phyloP scores from a whole-genome alignment of 768 basidiomycete species.

The Tulasnella sp. region DNA sequence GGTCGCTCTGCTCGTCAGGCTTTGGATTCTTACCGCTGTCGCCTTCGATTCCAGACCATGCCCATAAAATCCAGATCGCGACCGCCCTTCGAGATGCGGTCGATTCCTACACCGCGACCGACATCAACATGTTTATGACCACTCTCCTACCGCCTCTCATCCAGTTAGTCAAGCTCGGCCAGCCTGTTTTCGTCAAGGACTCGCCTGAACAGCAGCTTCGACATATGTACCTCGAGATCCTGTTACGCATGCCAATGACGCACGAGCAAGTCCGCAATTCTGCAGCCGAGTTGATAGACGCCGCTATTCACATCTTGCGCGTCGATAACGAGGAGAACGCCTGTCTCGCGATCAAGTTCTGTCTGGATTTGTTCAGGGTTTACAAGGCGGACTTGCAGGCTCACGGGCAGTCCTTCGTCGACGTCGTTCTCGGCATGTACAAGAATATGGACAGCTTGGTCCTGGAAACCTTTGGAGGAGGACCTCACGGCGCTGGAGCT shows the following conservation, averaged over 20 bases:
- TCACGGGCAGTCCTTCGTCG: slow-evolving; percentile 64
- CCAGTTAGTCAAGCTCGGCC: slow-evolving; percentile 57
- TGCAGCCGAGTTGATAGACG: slow-evolving; percentile 52
- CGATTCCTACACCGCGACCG: slow-evolving; percentile 65
- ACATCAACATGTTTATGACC: slow-evolving; percentile 55
- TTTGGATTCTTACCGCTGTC: background rate
- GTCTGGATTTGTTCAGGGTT: slow-evolving; percentile 77
- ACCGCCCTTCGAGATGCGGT: slow-evolving; percentile 72
- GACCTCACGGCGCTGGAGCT: background rate
- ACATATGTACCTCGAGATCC: slow-evolving; percentile 73
- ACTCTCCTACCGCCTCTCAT: slow-evolving; percentile 63
- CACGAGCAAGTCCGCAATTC: slow-evolving; percentile 67
- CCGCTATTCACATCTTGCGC: slow-evolving; percentile 74
- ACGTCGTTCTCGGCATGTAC: slow-evolving; percentile 68
- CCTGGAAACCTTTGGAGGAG: slow-evolving; percentile 43
- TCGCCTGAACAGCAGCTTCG: slow-evolving; percentile 51
- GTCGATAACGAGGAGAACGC: slow-evolving; percentile 96
- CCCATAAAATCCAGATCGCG: slow-evolving; percentile 56
- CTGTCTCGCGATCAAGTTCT: slow-evolving; percentile 74
- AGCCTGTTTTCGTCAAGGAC: slow-evolving; percentile 38
- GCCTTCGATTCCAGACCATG: slow-evolving; percentile 3
- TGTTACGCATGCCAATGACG: slow-evolving; percentile 68
- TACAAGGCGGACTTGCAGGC: slow-evolving; percentile 65
- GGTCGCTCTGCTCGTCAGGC: background rate
- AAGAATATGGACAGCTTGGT: slow-evolving; percentile 62